phyloP scores from a whole-genome alignment of 1,139 yeast genomes.

The Geotrichum macrosporum region DNA sequence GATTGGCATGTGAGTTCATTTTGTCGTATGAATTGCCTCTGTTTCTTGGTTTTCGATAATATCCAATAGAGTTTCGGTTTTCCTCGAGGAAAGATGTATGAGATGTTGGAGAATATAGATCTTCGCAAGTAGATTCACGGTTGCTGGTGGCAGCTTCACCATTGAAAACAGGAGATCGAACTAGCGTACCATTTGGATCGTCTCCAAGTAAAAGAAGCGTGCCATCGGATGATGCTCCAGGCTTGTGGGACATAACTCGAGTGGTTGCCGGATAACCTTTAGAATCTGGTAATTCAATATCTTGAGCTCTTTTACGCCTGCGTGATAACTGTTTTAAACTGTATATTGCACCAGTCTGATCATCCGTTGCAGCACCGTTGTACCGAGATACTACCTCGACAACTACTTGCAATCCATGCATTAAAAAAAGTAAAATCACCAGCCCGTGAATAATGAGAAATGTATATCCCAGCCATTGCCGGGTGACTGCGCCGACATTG shows the following conservation, averaged over 20 bases:
- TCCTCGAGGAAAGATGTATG: conserved; percentile 7
- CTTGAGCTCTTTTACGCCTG: conserved; percentile 19
- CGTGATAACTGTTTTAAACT: conserved; percentile 29
- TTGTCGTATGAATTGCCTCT: conserved; percentile 31
- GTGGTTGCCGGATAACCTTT: conserved; percentile 5
- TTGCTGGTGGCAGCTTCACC: neutral
- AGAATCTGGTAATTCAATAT: neutral
- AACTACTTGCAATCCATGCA: conserved; percentile 33
- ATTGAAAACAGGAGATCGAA: neutral
- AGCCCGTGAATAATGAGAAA: conserved; percentile 35
- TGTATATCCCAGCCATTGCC: conserved; percentile 38
- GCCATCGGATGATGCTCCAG: conserved; percentile 6
- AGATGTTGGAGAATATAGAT: conserved; percentile 17
- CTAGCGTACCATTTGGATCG: neutral
- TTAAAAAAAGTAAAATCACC: conserved; percentile 32
- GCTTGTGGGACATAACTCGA: neutral
- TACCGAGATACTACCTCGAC: conserved; percentile 33
- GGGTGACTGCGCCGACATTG: conserved; percentile 24
- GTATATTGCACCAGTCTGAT: conserved; percentile 25
- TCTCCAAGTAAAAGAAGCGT: neutral
- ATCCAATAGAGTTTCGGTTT: conserved; percentile 22
- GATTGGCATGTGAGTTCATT: conserved; percentile 12
- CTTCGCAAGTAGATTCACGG: conserved; percentile 12
- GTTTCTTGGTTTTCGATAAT: conserved; percentile 32
- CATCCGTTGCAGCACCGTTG: conserved; percentile 28